Conservation (phyloP, 176 grass and related monocot species). For the Oryza nivara region DNA sequence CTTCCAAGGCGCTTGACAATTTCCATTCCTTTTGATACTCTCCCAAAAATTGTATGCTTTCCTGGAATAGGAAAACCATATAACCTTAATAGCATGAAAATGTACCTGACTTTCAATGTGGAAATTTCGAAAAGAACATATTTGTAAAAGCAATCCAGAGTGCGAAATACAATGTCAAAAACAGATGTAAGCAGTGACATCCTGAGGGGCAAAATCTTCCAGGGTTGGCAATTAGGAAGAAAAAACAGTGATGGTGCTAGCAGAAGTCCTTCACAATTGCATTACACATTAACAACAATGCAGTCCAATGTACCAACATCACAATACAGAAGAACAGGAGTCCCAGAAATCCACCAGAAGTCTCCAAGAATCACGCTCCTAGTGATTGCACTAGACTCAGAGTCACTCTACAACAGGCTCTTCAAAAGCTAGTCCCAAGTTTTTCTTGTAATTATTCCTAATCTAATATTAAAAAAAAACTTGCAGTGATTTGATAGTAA, state of each 20-base stretch:
- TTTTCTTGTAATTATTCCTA: not conserved
- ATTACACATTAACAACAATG: conserved; percentile 12
- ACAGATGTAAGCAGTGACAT: not conserved
- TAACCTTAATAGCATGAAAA: not conserved
- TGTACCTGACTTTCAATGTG: not conserved
- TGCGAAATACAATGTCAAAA: not conserved
- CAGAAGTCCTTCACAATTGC: not conserved
- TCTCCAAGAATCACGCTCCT: not conserved
- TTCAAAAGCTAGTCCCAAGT: not conserved
- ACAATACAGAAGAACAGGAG: not conserved
- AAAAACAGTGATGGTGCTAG: not conserved
- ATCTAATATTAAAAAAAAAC: not conserved
- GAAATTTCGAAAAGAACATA: not conserved
- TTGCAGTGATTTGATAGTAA: not conserved
- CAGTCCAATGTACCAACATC: not conserved
- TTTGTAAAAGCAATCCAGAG: not conserved
- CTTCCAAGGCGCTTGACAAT: conserved; percentile 93
- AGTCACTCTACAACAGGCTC: not conserved
- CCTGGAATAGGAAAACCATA: conserved; percentile 49
- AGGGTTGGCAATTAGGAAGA: not conserved
- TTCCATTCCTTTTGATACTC: conserved; percentile 89
- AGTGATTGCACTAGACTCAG: not conserved
- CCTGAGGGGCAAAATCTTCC: not conserved
- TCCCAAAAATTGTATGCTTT: conserved; percentile 97
- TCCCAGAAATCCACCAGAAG: not conserved